Conservation (phyloP, 495 filamentous ascomycete species). For the Rhypophila decipiens region DNA sequence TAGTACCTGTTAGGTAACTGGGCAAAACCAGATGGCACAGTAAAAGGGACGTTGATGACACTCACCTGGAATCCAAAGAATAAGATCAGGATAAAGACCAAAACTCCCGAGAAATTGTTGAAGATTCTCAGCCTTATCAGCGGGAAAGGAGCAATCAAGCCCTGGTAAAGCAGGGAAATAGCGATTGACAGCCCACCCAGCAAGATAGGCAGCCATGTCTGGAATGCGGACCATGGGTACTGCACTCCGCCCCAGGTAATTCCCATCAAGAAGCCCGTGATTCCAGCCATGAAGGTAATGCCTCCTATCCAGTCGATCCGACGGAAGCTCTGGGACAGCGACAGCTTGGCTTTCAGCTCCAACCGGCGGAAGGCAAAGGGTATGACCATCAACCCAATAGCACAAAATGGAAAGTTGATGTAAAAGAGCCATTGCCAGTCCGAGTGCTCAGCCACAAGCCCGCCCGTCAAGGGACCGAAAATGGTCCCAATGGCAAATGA, state of each 20-base stretch:
- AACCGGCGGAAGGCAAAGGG: conserved; percentile 23
- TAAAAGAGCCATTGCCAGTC: conserved; percentile 52
- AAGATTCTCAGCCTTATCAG: conserved; percentile 36
- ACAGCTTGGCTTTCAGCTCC: not conserved
- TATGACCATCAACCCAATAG: conserved; percentile 17
- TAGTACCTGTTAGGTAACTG: no score
- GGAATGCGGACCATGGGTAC: conserved; percentile 47
- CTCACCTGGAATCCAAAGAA: not conserved
- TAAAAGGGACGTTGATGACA: no score
- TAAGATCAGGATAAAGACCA: not conserved
- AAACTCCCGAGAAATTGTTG: conserved; percentile 26
- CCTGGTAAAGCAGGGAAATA: conserved; percentile 44
- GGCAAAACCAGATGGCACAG: no score
- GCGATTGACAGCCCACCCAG: conserved; percentile 42
- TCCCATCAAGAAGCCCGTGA: conserved; percentile 44
- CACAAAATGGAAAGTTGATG: conserved; percentile 39
- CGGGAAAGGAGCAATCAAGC: conserved; percentile 33
- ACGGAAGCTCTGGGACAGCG: conserved; percentile 33
- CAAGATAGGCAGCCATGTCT: conserved; percentile 51
- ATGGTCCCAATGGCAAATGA: conserved; percentile 55
- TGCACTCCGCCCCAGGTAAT: conserved; percentile 51
- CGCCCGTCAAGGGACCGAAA: conserved; percentile 59
- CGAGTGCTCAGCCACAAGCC: conserved; percentile 51
- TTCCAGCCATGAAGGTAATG: conserved; percentile 44
- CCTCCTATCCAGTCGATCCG: conserved; percentile 57